phyloP scores from a whole-genome alignment of 2,329 filamentous ascomycete genomes.

The Colletotrichum nymphaeae region DNA sequence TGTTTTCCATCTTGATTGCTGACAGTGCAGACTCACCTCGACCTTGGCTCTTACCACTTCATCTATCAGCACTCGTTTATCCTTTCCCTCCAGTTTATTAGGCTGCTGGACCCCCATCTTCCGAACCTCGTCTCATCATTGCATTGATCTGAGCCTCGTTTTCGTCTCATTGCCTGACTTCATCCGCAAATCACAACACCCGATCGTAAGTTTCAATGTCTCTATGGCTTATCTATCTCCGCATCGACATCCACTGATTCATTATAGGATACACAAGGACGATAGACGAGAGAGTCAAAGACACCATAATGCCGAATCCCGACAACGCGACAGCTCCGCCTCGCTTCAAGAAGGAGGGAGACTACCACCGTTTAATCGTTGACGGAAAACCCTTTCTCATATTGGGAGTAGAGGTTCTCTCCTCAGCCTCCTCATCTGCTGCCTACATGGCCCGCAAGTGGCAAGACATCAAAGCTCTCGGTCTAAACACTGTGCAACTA shows the following conservation, averaged over 20 bases:
- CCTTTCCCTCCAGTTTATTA: neutral
- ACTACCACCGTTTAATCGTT: constrained; percentile 43
- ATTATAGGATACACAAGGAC: neutral
- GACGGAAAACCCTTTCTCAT: constrained; percentile 43
- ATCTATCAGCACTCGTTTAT: neutral
- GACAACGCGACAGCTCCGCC: neutral
- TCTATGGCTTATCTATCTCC: neutral
- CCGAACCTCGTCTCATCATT: neutral
- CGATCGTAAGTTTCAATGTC: neutral
- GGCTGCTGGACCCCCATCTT: too few species aligned
- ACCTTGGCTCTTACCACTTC: neutral
- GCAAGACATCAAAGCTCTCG: constrained; percentile 38
- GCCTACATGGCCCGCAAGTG: constrained; percentile 41
- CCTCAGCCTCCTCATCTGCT: constrained; percentile 39
- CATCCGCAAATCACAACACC: neutral
- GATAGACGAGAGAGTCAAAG: neutral
- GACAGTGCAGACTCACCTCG: neutral
- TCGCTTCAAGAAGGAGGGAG: neutral
- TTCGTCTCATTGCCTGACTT: neutral
- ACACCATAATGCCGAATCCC: neutral
- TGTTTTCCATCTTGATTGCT: neutral
- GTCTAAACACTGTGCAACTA: constrained; percentile 46
- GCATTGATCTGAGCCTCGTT: neutral
- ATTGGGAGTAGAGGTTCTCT: constrained; percentile 44
- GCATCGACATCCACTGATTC: neutral